Base-by-base conservation (phyloP, 2,329 filamentous ascomycete genomes). In the Diatrype stigma region DNA sequence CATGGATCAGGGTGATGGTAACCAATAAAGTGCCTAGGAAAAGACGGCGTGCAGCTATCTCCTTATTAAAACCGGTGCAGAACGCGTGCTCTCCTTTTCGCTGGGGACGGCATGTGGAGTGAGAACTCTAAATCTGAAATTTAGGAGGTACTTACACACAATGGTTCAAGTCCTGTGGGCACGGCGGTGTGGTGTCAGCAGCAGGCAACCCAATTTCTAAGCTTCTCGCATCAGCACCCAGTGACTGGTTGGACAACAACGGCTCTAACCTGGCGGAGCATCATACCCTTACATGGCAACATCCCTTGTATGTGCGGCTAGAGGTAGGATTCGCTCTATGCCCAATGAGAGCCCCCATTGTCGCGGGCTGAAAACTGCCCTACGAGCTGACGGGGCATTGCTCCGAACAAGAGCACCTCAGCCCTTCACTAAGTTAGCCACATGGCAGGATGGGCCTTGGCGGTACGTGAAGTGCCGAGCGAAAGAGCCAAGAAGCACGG, bases 161-260 rank as follows among this genome's bases (percentile, higher is more conserved):
- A 16, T n/a, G 12, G 12, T 12, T 5, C 40, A 16, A 44, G 40
- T 17, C 16, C 16, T 44, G 22, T 19, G 12, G 7, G 21, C 40
- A 44, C 40, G 40, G 40, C 14, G 40, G 40, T 44, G 22, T 28
- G 22, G 21, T 42, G 22, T 23, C 40, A 26, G 22, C 38, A 22
- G 19, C 2, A 16, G 22, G 11, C 12, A 23, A 23, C 26, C 19
- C 22, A 17, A 51, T 49, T 49, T 48, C 51, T 52, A 57, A 59
- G 52, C 52, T 59, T 60, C 56, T 59, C 52, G 53, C 55, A 55
- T 60, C 58, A 60, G 58, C 58, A 60, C 56, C 50, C 52, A 56
- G 40, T 28, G 40, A 5, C 1, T 23, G 3, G 40, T 8, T 12
- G 21, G 22, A 26, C 16, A 12, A 44, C 40, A 23, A 28, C 22